Conservation (phyloP, 2,329 filamentous ascomycete species). For the Pseudocercospora musae region DNA sequence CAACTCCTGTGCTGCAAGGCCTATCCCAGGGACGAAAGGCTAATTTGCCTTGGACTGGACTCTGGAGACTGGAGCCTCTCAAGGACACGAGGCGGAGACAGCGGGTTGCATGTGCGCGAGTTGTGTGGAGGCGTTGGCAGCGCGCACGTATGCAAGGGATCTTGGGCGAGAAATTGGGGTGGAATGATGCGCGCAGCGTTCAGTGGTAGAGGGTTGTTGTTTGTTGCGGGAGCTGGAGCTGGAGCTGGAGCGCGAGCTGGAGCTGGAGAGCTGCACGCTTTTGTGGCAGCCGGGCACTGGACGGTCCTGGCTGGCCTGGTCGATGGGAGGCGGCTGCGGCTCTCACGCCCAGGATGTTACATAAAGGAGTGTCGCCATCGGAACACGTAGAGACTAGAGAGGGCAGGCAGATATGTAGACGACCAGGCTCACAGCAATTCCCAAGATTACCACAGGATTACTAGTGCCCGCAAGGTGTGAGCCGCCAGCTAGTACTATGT, state of each 20-base stretch:
- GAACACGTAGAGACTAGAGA: not conserved
- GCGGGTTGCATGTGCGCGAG: slow-evolving; percentile 8
- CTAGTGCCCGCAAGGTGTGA: not conserved
- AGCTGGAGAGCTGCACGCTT: not conserved
- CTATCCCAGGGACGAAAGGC: slow-evolving; percentile 19
- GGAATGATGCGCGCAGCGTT: slow-evolving; percentile 6
- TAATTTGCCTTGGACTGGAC: slow-evolving; percentile 3
- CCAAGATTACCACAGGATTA: not conserved
- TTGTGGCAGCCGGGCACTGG: not conserved
- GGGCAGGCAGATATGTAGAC: not conserved
- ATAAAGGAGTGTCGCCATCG: slow-evolving; percentile 1
- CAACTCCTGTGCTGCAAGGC: slow-evolving; percentile 24
- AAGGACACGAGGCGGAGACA: slow-evolving; percentile 11
- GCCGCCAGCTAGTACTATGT: not conserved
- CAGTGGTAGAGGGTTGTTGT: slow-evolving; percentile 4
- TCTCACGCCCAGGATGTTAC: not conserved
- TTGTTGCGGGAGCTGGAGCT: slow-evolving; percentile 6
- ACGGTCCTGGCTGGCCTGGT: not conserved
- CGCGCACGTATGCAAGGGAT: slow-evolving; percentile 16
- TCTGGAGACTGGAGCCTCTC: not conserved
- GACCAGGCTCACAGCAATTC: not conserved
- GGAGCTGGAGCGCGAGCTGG: not conserved
- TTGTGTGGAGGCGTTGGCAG: slow-evolving; percentile 11
- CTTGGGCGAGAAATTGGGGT: slow-evolving; percentile 16
- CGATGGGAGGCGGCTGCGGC: not conserved